phyloP scores from a whole-genome alignment of 2,329 filamentous ascomycete species.

The Dryadomyces quercivorus region DNA sequence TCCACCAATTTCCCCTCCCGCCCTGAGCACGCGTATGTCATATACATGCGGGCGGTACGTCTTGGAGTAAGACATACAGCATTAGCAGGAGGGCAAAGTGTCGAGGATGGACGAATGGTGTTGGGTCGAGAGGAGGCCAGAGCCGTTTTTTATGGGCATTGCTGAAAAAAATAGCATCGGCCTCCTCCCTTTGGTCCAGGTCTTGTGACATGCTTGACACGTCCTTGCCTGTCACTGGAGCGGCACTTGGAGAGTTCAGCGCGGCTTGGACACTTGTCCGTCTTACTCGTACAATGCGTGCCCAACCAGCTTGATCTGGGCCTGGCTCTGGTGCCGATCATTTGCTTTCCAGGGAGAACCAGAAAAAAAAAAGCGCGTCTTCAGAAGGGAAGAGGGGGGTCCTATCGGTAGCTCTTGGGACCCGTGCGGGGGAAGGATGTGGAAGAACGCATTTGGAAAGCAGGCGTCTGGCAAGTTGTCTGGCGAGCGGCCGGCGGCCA shows the following conservation, averaged over 20 bases:
- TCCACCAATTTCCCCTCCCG: no score
- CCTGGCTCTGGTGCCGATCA: background rate
- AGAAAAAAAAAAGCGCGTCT: background rate
- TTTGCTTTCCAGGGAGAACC: background rate
- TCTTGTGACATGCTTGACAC: background rate
- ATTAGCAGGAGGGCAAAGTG: background rate
- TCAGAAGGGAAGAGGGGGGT: background rate
- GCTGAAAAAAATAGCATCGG: no score
- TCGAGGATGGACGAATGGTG: background rate
- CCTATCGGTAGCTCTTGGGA: background rate
- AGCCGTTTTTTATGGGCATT: background rate
- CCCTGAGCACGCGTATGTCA: no score
- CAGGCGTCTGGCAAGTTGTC: no score
- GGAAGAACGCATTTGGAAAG: background rate
- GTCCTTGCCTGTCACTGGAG: background rate
- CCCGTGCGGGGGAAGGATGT: background rate
- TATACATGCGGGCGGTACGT: background rate
- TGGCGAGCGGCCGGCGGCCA: background rate
- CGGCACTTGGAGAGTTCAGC: background rate
- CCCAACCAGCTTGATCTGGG: background rate
- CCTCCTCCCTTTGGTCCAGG: background rate
- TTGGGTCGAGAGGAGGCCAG: background rate
- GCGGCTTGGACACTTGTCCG: background rate
- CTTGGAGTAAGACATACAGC: background rate
- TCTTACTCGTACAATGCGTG: background rate